Conservation (phyloP, 495 filamentous ascomycete species). For the Penicillium bovifimosum region DNA sequence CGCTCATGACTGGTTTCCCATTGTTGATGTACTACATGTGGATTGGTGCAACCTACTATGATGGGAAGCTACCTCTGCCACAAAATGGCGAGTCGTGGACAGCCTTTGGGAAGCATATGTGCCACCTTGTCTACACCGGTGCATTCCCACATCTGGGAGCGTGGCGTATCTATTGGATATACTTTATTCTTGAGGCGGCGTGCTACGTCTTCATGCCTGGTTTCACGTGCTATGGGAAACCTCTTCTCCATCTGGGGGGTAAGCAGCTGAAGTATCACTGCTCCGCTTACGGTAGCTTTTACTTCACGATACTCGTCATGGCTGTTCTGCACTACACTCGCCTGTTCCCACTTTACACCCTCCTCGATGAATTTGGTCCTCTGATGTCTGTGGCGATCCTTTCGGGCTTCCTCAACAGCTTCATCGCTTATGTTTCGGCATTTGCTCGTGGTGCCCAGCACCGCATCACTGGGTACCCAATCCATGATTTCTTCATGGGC, state of each 20-base stretch:
- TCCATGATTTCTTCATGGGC: conserved; percentile 99
- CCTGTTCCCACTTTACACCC: conserved; percentile 72
- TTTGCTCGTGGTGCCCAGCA: conserved; percentile 52
- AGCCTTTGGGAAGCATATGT: conserved; percentile 62
- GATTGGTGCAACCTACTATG: conserved; percentile 85
- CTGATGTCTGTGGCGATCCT: conserved; percentile 82
- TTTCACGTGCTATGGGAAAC: conserved; percentile 72
- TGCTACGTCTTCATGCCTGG: conserved; percentile 78
- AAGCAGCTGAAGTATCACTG: conserved; percentile 80
- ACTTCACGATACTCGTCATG: conserved; percentile 63
- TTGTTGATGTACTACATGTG: conserved; percentile 95
- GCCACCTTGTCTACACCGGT: conserved; percentile 61
- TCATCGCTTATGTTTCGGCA: conserved; percentile 72
- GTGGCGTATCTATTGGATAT: conserved; percentile 85
- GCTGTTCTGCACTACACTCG: conserved; percentile 62
- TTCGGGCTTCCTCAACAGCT: conserved; percentile 68
- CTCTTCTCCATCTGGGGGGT: conserved; percentile 56
- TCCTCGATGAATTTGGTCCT: conserved; percentile 86
- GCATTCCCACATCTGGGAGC: conserved; percentile 70
- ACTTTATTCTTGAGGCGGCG: conserved; percentile 67
- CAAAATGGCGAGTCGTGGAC: conserved; percentile 48
- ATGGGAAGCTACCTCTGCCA: conserved; percentile 68
- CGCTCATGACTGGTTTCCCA: conserved; percentile 84
- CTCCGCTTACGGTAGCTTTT: conserved; percentile 71
- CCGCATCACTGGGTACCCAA: conserved; percentile 83